These are phyloP conservation scores for Metschnikowia noctiluminum DNA, from an alignment of 805 yeast species.

Conservation along the genomic window DNA sequence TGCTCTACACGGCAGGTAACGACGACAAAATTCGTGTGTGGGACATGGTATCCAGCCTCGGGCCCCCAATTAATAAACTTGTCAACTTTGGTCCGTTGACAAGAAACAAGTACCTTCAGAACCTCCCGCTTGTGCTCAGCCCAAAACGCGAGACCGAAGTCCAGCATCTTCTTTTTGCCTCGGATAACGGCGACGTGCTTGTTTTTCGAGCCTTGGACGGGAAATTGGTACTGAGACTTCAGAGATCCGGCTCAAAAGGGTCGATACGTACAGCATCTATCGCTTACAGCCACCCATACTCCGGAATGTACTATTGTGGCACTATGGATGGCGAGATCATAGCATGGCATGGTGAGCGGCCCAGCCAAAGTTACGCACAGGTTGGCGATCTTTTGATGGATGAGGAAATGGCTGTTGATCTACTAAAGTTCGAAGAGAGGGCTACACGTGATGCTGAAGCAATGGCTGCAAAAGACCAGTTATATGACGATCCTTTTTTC, in stretches of 20 bases:
- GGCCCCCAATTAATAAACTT: slow-evolving; percentile 54
- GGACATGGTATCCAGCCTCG: slow-evolving; percentile 48
- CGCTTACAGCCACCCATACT: slow-evolving; percentile 43
- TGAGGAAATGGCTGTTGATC: not conserved
- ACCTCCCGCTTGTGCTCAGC: slow-evolving; percentile 51
- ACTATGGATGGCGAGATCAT: slow-evolving; percentile 65
- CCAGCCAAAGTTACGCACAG: not conserved
- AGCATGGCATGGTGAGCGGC: slow-evolving; percentile 41
- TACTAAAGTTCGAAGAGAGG: not conserved
- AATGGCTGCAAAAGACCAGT: not conserved
- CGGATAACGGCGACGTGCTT: slow-evolving; percentile 70
- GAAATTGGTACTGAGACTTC: slow-evolving; percentile 55
- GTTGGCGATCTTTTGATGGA: not conserved
- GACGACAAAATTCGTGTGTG: slow-evolving; percentile 82
- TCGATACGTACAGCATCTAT: slow-evolving; percentile 50
- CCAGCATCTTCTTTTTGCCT: slow-evolving; percentile 64
- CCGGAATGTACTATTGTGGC: slow-evolving; percentile 53
- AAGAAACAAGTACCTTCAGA: slow-evolving; percentile 54
- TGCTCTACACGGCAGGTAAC: slow-evolving; percentile 63
- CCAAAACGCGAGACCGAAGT: slow-evolving; percentile 50
- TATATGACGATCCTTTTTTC: slow-evolving; percentile 8
- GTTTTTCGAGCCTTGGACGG: slow-evolving; percentile 61
- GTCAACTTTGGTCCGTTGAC: slow-evolving; percentile 77
- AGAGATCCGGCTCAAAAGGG: slow-evolving; percentile 39
- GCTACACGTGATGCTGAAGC: not conserved